These are phyloP conservation scores for Pythium vanterpoolii DNA, from an alignment of 352 stramenopile species.

Conservation along the genomic window DNA sequence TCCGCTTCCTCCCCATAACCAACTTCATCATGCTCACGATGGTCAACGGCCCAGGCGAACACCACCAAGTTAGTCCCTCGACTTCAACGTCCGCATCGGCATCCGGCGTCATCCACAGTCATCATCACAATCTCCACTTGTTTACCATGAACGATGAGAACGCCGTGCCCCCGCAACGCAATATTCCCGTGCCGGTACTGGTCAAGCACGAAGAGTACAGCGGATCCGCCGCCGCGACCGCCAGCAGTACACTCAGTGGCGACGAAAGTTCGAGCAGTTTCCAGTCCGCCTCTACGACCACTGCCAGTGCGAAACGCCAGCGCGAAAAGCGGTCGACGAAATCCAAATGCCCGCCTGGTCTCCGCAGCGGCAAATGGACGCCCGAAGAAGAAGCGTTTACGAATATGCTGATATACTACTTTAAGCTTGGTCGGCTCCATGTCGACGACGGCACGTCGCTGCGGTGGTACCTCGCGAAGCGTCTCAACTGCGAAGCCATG, in stretches of 20 bases:
- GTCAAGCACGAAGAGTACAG: conserved; percentile 26
- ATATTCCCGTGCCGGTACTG: conserved; percentile 25
- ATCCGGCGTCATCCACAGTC: background rate
- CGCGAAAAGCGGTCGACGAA: conserved; percentile 82
- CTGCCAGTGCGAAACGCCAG: conserved; percentile 3
- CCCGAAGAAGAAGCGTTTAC: conserved; percentile 79
- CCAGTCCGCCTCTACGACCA: background rate
- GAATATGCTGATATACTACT: conserved; percentile 85
- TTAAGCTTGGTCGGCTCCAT: conserved; percentile 73
- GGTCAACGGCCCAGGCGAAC: conserved; percentile 44
- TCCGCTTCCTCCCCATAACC: background rate
- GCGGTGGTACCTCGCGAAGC: conserved; percentile 83
- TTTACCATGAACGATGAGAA: conserved; percentile 20
- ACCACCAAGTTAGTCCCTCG: conserved; percentile 15
- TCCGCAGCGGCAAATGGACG: conserved; percentile 86
- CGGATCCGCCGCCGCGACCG: background rate
- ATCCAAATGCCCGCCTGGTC: conserved; percentile 76
- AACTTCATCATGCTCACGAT: conserved; percentile 53
- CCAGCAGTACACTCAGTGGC: conserved; percentile 10
- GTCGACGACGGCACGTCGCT: conserved; percentile 82
- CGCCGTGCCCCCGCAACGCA: conserved; percentile 17
- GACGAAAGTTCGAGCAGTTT: conserved; percentile 24
- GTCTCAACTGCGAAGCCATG: conserved; percentile 86
- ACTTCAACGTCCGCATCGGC: conserved; percentile 1
- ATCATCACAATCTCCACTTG: background rate